Evolutionary conservation across 2,329 filamentous ascomycete species (phyloP).

Genomic region (Zopfia rhizophila): DNA sequence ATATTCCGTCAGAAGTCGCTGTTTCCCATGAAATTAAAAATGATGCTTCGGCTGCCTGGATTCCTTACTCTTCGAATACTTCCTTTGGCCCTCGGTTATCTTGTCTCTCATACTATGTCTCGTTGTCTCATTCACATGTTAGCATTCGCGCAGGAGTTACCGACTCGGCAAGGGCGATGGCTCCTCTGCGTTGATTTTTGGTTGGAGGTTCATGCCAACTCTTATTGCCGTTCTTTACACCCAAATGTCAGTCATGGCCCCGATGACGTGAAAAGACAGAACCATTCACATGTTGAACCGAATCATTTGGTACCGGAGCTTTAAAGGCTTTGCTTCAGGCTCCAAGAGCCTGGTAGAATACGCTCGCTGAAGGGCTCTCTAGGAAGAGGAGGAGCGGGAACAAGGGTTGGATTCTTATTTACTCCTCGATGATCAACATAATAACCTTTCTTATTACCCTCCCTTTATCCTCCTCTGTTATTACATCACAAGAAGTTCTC

Average conservation of each 20-base stretch:
- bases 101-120: too few relatives aligned
- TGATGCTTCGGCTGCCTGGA: too few relatives aligned
- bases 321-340: constrained; percentile 28
- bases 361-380: constrained; percentile 26
- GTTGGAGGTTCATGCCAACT: constrained; percentile 12
- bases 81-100: too few relatives aligned
- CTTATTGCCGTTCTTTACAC: constrained; percentile 12
- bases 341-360: constrained; percentile 36
- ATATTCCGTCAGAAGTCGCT: too few relatives aligned
- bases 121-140: too few relatives aligned
- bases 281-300: too few relatives aligned
- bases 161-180: too few relatives aligned
- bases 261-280: constrained; percentile 6
- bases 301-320: too few relatives aligned
- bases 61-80: too few relatives aligned
- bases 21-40: too few relatives aligned
- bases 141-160: too few relatives aligned
- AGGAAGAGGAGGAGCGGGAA: constrained; percentile 22
- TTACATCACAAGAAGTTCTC: constrained; percentile 18
- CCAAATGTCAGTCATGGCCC: constrained; percentile 3
- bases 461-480: constrained; percentile 30
- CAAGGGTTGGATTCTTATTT: constrained; percentile 20
- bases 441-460: constrained; percentile 24
- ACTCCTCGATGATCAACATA: constrained; percentile 19
- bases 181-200: constrained; percentile 6